Evolutionary conservation across 2,329 filamentous ascomycete genomes (phyloP).

Genomic region (Xylaria hypoxylon): DNA sequence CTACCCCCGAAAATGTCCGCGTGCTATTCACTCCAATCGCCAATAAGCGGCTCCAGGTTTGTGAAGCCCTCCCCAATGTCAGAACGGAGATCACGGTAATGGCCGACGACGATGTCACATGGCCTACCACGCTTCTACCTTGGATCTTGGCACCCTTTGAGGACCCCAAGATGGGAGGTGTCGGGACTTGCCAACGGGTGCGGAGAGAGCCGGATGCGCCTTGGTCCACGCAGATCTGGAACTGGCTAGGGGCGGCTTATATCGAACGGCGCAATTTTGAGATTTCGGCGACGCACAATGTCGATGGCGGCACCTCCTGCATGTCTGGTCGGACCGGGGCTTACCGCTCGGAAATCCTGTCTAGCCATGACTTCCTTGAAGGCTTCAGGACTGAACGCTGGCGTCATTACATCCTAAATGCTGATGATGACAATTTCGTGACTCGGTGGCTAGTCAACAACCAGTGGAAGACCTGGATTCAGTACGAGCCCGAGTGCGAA

Average conservation of each 20-base stretch:
- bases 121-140: conserved; percentile 84
- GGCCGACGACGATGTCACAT: conserved; percentile 95
- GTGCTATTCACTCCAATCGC: conserved; percentile 84
- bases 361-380: conserved; percentile 85
- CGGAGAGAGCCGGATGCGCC: conserved; percentile 73
- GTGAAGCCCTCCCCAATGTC: conserved; percentile 87
- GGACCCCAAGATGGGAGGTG: conserved; percentile 83
- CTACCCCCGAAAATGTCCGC: conserved; percentile 69
- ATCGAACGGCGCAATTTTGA: conserved; percentile 96
- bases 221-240: conserved; percentile 75
- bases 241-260: conserved; percentile 91
- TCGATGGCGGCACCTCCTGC: conserved; percentile 96
- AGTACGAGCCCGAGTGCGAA: conserved; percentile 91
- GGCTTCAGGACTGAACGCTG: conserved; percentile 93
- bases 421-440: conserved; percentile 98
- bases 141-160: conserved; percentile 97
- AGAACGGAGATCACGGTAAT: conserved; percentile 87
- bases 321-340: conserved; percentile 95
- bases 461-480: conserved; percentile 93
- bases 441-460: conserved; percentile 95
- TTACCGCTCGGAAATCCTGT: conserved; percentile 88
- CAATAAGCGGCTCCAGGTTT: conserved; percentile 96
- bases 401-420: conserved; percentile 89
- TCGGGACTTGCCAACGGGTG: conserved; percentile 90
- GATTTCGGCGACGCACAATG: conserved; percentile 93